phyloP scores from a whole-genome alignment of 2,329 filamentous ascomycete species.

The Hypocreales sp. region DNA sequence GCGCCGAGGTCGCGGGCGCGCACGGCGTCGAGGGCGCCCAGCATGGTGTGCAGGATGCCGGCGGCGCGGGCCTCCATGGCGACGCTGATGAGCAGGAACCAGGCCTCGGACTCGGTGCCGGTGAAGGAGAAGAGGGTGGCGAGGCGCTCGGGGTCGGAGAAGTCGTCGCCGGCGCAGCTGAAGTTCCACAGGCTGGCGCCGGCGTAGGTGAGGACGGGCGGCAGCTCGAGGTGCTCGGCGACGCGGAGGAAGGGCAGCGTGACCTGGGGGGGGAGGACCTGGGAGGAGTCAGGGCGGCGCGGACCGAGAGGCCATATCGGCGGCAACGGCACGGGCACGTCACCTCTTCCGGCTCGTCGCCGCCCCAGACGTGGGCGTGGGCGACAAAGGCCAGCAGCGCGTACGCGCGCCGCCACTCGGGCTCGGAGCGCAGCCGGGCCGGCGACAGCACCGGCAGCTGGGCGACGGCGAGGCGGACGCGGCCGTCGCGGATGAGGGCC shows the following conservation, averaged over 20 bases:
- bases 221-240: slow-evolving; percentile 61
- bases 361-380: slow-evolving; percentile 85
- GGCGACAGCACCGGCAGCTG: slow-evolving; percentile 56
- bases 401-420: slow-evolving; percentile 73
- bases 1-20: slow-evolving; percentile 40
- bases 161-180: slow-evolving; percentile 34
- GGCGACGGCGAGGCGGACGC: slow-evolving; percentile 48
- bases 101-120: slow-evolving; percentile 77
- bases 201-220: slow-evolving; percentile 82
- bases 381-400: slow-evolving; percentile 63
- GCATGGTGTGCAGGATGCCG: slow-evolving; percentile 59
- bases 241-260: slow-evolving; percentile 61
- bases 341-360: slow-evolving; percentile 59
- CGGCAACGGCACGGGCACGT: too few relatives aligned
- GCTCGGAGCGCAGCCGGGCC: slow-evolving; percentile 41
- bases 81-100: slow-evolving; percentile 84
- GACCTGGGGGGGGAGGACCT: slow-evolving; percentile 58
- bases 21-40: slow-evolving; percentile 58
- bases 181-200: slow-evolving; percentile 86
- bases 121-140: slow-evolving; percentile 69
- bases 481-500: slow-evolving; percentile 44
- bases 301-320: slow-evolving; percentile 8
- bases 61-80: slow-evolving; percentile 78
- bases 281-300: neutral
- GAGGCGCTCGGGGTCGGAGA: slow-evolving; percentile 53